Base-by-base conservation (phyloP, 805 yeast species). In the Myxozyma kluyveri region DNA sequence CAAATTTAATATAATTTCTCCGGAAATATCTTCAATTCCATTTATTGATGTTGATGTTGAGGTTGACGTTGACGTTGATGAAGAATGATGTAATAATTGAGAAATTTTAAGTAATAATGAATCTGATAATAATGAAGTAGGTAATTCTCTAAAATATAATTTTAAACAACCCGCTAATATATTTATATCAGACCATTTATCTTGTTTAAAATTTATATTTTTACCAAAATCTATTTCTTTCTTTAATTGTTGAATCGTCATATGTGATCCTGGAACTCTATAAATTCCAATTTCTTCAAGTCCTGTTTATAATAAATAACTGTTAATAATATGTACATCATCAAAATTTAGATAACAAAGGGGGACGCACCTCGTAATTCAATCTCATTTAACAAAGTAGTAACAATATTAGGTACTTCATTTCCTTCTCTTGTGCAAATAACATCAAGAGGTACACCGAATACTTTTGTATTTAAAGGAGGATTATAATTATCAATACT, bases 241-340 rank as follows among this genome's bases (percentile, higher is more conserved):
- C 61, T 77, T 79, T 54, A 81, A 67, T 3, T 75, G 70, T 46
- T 79, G 77, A 41, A 81, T 79, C 45, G 80, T 76, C 5, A 81
- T 82, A 35, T 79, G 73, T 6, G 84, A 80, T 3, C 85, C 86
- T 1, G 84, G 81, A 31, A 81, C 74, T 66, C 98, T 80, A 67
- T 91, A 91, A 12, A 91, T 74, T 17, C 98, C 98, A 48, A 88
- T 86, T 65, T 90, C 97, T 60, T 88, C 89, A 26, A 91, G 67
- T 0, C 98, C 96, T 52, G 14, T 14, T n/a, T n/a, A n/a, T 7
- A n/a, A 23, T 1, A 3, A 14, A 4, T 4, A 5, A 12, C 29
- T 18, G 14, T 31, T 9, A 3, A 4, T 35, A 22, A 12, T 29
- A 26, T 17, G 5, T 26, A 18, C 6, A 21, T 18, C 24, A 1